A percentile compares a stretch with the other conserved stretches of the same genome.
Evolutionary conservation across 768 basidiomycete species (phyloP).

Genomic region (Xerocomellus chrysenteron): DNA sequence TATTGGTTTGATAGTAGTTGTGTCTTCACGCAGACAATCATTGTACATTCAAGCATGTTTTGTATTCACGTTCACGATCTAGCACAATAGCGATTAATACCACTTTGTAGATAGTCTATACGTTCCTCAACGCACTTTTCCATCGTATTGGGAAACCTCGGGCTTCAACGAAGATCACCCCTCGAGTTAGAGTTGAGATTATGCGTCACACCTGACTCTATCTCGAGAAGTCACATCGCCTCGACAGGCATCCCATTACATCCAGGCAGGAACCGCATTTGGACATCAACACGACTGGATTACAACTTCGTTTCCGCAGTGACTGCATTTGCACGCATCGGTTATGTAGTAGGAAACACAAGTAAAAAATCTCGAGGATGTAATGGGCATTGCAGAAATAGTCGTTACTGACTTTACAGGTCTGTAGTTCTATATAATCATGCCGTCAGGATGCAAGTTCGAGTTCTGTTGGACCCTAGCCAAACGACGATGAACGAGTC

Average conservation of each 20-base stretch:
- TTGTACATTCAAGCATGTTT: constrained; percentile 12
- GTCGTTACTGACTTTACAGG: not conserved
- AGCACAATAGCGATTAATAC: constrained; percentile 10
- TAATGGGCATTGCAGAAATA: not conserved
- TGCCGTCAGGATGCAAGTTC: constrained; percentile 15
- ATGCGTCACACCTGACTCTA: too few species aligned
- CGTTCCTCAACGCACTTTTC: not conserved
- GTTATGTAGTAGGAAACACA: not conserved
- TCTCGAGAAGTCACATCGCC: too few species aligned
- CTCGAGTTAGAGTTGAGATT: too few species aligned
- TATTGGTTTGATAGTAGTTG: constrained; percentile 1
- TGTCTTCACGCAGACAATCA: constrained; percentile 9
- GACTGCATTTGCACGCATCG: not conserved
- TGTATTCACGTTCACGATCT: constrained; percentile 2
- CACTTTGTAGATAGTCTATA: not conserved
- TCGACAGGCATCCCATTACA: too few species aligned
- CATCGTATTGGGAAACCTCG: too few species aligned
- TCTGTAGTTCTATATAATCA: constrained; percentile 20
- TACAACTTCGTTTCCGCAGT: too few species aligned
- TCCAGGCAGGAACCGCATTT: too few species aligned
- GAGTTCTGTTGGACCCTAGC: constrained; percentile 1
- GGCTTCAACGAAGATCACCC: too few species aligned
- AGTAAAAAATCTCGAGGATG: not conserved
- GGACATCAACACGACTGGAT: too few species aligned
- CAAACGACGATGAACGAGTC: constrained; percentile 28